A percentile compares a stretch with the other conserved stretches of the same genome.
Conservation (phyloP, 441 rosid genomes). For the Corymbia calophylla region DNA sequence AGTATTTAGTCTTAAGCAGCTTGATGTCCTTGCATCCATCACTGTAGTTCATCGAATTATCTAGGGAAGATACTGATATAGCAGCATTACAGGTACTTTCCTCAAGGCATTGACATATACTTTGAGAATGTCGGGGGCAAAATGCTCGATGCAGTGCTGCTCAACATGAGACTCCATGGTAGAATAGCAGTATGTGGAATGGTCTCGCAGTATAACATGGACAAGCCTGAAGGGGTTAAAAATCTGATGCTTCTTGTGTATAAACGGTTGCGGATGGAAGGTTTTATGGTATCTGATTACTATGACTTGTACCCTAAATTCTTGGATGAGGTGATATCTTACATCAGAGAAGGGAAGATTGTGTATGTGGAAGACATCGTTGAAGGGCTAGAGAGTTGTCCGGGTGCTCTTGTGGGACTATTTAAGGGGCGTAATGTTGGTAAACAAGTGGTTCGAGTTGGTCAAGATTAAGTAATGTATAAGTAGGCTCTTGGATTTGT, state of each 20-base stretch:
- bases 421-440: conserved; percentile 64
- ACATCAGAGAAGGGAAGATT: conserved; percentile 50
- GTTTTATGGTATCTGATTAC: conserved; percentile 58
- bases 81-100: conserved; percentile 41
- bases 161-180: conserved; percentile 55
- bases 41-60: not conserved
- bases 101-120: conserved; percentile 64
- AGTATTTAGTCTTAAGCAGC: not conserved
- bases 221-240: conserved; percentile 36
- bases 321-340: conserved; percentile 21
- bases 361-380: conserved; percentile 50
- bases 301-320: conserved; percentile 37
- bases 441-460: conserved; percentile 50
- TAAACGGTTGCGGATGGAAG: conserved; percentile 48
- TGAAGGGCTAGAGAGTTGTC: conserved; percentile 50
- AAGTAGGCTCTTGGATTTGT: not conserved
- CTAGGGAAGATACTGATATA: not conserved
- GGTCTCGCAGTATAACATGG: conserved; percentile 42
- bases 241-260: conserved; percentile 31
- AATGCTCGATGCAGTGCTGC: conserved; percentile 66
- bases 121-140: conserved; percentile 71
- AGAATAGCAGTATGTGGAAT: conserved; percentile 73
- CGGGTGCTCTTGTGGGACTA: conserved; percentile 51
- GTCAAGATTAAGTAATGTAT: not conserved
- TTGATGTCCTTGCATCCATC: not conserved